Base-by-base conservation (phyloP, 2,329 filamentous ascomycete species). In the Ophiostoma sp. region DNA sequence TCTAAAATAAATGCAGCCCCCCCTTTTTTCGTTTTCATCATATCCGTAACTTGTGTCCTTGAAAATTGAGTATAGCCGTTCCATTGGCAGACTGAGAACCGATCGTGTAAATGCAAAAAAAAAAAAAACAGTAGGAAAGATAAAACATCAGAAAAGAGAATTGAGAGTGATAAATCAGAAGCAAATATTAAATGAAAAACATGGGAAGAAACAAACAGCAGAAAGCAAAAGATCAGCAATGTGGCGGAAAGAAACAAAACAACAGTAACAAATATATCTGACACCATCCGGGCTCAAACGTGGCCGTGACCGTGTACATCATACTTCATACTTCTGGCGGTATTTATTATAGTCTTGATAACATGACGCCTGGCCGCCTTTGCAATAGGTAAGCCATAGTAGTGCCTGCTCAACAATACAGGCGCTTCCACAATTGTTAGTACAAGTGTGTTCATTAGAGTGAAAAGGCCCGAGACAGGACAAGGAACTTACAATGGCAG, bases 81-180 rank as follows among this genome's bases (percentile, higher is more conserved):
- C 41, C 36, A 36, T 36, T 67, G 27, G 11, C 54, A 71, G 33
- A 68, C 67, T 41, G 52, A 41, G 23, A 52, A 52, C 44, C 13
- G n/a, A 36, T 65, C 35, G 66, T 67, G 10, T 69, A 70, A 67
- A 70, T 70, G 64, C 20, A 52, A 35, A 67, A 17, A 67, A 69
- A 57, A 15, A 39, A 35, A 27, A 39, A 17, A 17, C 17, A 65
- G 60, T 31, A 31, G 27, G 27, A 31, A 48, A 20, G 10, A 67
- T 52, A 65, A 27, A 36, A 52, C 23, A 41, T 36, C 6, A 65
- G 62, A 62, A 11, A 15, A 60, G 52, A 70, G 17, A 48, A 48
- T 60, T 23, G 57, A 67, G 44, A 60, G 33, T 23, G 17, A 57
- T 4, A 57, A 57, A 27, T 57, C 8, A 57, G 8, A 57, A 57